phyloP scores from a whole-genome alignment of 2,329 filamentous ascomycete genomes.

The Paracoccidioides brasiliensis region DNA sequence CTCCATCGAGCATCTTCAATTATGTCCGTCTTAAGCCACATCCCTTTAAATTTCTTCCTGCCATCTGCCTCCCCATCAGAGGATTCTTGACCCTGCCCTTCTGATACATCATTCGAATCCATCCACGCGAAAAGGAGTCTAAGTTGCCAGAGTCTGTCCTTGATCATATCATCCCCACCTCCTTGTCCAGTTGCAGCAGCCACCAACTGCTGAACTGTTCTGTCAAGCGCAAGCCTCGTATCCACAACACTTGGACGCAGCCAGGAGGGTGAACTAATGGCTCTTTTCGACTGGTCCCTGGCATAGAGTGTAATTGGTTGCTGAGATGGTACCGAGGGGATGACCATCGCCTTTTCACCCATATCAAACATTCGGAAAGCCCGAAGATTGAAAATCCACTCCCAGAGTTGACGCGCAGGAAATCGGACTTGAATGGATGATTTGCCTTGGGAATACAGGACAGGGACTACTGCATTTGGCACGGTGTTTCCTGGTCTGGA shows the following conservation, averaged over 20 bases:
- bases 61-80: constrained; percentile 16
- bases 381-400: constrained; percentile 60
- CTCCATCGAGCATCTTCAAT: constrained; percentile 30
- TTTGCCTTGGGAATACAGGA: constrained; percentile 14
- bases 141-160: constrained; percentile 49
- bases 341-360: constrained; percentile 52
- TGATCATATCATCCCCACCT: constrained; percentile 33
- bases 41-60: constrained; percentile 16
- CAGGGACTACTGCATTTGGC: background rate
- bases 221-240: constrained; percentile 53
- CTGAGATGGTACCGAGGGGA: constrained; percentile 35
- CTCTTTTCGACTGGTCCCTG: constrained; percentile 26
- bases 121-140: constrained; percentile 54
- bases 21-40: constrained; percentile 29
- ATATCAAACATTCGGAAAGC: constrained; percentile 43
- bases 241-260: constrained; percentile 54
- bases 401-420: constrained; percentile 40
- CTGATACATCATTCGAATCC: constrained; percentile 32
- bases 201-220: constrained; percentile 26
- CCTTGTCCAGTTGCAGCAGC: constrained; percentile 20
- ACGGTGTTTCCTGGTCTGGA: background rate
- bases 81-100: constrained; percentile 24
- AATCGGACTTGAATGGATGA: constrained; percentile 16
- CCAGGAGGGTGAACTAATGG: constrained; percentile 35
- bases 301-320: constrained; percentile 13